phyloP scores from a whole-genome alignment of 805 yeast species.

The Myxozyma kluyveri region DNA sequence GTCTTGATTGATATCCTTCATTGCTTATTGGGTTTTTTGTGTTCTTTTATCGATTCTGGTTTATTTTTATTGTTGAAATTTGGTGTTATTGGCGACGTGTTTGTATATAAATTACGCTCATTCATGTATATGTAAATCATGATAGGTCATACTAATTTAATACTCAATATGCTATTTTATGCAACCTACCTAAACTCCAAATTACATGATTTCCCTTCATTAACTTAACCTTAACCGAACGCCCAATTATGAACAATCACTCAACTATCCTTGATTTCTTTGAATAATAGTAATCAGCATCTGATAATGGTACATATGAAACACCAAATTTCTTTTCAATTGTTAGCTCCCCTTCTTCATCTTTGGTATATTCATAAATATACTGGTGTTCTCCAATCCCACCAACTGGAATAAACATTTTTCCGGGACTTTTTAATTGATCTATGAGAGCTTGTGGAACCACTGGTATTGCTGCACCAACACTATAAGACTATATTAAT shows the following conservation, averaged over 20 bases:
- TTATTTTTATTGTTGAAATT: too few species aligned
- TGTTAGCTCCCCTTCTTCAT: slow-evolving; percentile 9
- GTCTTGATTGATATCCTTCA: background rate
- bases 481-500: slow-evolving; percentile 2
- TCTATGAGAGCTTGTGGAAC: slow-evolving; percentile 20
- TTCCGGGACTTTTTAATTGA: slow-evolving; percentile 25
- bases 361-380: slow-evolving; percentile 21
- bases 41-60: background rate
- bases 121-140: background rate
- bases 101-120: background rate
- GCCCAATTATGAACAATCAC: background rate
- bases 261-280: slow-evolving; percentile 5
- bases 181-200: too few species aligned
- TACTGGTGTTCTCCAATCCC: slow-evolving; percentile 11
- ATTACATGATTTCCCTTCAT: too few species aligned
- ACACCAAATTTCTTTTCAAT: slow-evolving; percentile 22
- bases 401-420: slow-evolving; percentile 29
- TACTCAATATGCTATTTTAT: too few species aligned
- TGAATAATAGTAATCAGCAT: slow-evolving; percentile 15
- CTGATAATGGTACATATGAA: slow-evolving; percentile 21
- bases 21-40: background rate
- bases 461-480: slow-evolving; percentile 20
- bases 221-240: too few species aligned
- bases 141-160: too few species aligned
- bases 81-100: too few species aligned